Evolutionary conservation across 371 early-diverging fungal species (phyloP), one percentile per base, ranked within the genome.

Genomic region (Mortierella sp.): DNA sequence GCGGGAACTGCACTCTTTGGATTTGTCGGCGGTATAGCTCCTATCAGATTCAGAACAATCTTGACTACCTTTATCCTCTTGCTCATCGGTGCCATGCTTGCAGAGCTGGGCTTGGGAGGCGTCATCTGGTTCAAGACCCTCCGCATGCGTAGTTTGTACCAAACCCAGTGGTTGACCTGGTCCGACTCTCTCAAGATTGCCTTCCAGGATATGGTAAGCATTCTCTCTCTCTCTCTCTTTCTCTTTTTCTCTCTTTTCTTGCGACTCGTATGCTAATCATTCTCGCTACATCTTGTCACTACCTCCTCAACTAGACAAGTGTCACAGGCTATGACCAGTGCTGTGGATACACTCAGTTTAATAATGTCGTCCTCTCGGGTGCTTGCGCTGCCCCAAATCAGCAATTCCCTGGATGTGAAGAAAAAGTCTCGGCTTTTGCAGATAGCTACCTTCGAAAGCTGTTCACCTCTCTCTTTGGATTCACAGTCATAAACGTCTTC

Each of bases 391-490:
- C 26, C 35, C 28, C 60, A 0, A 60, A 12, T 24, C 58, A 69
- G 32, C 54, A 12, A 32, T 4, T 1, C 64, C 64, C 59, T 4
- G 83, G 76, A 49, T 81, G 83, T 47, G 73, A 70, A 64, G 83
- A 81, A 61, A 81, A 81, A 66, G 52, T 81, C 64, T 69, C 73
- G 3, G 69, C 67, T 3, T 81, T 76, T 18, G 81, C 84, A 1
- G 83, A 77, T 55, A 52, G 62, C 1, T 75, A 77, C 43, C 75
- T 77, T 45, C 68, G 80, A 47, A 71, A 81, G 73, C 57, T 85
- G 20, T 85, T 72, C 66, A 85, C 85, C 9, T 72, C 84, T 10
- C 73, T 85, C 51, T 85, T 84, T 62, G 85, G 81, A 28, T 85
- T 85, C 75, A 84, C 84, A 2, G 26, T 75, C 32, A 66, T 81